Percentiles rank a stretch among this genome's conserved stretches.
These are phyloP conservation scores for Trametes elegans DNA, from an alignment of 768 basidiomycete species.

Conservation along the genomic window DNA sequence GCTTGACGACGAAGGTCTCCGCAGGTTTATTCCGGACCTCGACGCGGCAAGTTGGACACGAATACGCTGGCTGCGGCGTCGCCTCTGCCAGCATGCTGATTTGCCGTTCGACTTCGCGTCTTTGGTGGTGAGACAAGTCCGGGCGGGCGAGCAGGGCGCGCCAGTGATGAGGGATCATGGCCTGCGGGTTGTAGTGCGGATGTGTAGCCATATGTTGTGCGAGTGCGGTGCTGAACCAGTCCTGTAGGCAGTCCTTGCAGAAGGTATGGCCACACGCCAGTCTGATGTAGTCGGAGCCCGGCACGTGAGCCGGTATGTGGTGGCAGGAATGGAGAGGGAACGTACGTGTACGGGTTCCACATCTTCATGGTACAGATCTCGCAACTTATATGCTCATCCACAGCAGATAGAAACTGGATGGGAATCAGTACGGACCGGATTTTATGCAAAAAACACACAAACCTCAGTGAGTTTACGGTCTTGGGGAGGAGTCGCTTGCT, in stretches of 20 bases:
- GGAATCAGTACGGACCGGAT: not conserved
- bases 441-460: too few relatives aligned
- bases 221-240: conserved; percentile 50
- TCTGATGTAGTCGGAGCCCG: conserved; percentile 33
- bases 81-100: conserved; percentile 1
- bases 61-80: conserved; percentile 49
- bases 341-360: conserved; percentile 69
- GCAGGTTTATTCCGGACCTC: conserved; percentile 47
- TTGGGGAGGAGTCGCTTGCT: not conserved
- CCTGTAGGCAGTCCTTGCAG: conserved; percentile 58
- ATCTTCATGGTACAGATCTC: conserved; percentile 63
- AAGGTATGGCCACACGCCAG: conserved; percentile 72
- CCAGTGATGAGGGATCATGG: conserved; percentile 2
- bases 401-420: conserved; percentile 9
- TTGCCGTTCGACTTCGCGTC: conserved; percentile 11
- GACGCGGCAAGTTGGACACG: conserved; percentile 67
- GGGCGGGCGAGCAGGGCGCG: conserved; percentile 10
- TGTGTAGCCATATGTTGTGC: conserved; percentile 46
- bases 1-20: conserved; percentile 62
- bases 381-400: conserved; percentile 58
- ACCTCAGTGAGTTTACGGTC: not conserved
- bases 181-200: conserved; percentile 40
- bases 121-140: not conserved
- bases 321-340: conserved; percentile 5
- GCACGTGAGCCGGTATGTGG: not conserved